phyloP scores from a whole-genome alignment of 306 rosid species.

The Medicago ruthenica region DNA sequence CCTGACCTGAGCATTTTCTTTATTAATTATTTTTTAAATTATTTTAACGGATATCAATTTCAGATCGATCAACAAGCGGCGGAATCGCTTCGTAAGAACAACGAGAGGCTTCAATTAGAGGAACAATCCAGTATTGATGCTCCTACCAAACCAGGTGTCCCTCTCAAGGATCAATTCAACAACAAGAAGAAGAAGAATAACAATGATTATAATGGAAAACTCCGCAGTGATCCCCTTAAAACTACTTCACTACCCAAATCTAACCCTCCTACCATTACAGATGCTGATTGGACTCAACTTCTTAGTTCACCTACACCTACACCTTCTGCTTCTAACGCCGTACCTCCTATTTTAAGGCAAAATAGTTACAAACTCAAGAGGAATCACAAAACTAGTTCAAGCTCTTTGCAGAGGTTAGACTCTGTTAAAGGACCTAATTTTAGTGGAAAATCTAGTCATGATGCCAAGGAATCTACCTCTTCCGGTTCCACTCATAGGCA shows the following conservation, averaged over 20 bases:
- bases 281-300: constrained; percentile 91
- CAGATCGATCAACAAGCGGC: constrained; percentile 99
- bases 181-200: constrained; percentile 55
- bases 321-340: constrained; percentile 51
- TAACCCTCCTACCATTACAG: constrained; percentile 53
- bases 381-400: constrained; percentile 56
- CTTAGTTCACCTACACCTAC: constrained; percentile 65
- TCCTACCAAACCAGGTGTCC: constrained; percentile 57
- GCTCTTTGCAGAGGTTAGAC: constrained; percentile 50
- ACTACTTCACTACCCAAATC: constrained; percentile 48
- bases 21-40: too few relatives aligned
- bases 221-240: constrained; percentile 59
- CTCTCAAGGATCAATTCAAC: constrained; percentile 86
- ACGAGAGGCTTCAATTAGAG: constrained; percentile 61
- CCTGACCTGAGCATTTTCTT: too few relatives aligned
- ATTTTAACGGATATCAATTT: constrained; percentile 31
- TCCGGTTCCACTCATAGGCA: constrained; percentile 52
- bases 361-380: constrained; percentile 61
- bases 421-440: constrained; percentile 52
- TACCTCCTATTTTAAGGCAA: constrained; percentile 56
- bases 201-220: constrained; percentile 61
- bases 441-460: constrained; percentile 65
- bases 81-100: constrained; percentile 79
- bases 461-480: constrained; percentile 65
- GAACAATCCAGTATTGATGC: constrained; percentile 52